Conservation (phyloP, 2,329 filamentous ascomycete genomes). For the Stenocarpella maydis region DNA sequence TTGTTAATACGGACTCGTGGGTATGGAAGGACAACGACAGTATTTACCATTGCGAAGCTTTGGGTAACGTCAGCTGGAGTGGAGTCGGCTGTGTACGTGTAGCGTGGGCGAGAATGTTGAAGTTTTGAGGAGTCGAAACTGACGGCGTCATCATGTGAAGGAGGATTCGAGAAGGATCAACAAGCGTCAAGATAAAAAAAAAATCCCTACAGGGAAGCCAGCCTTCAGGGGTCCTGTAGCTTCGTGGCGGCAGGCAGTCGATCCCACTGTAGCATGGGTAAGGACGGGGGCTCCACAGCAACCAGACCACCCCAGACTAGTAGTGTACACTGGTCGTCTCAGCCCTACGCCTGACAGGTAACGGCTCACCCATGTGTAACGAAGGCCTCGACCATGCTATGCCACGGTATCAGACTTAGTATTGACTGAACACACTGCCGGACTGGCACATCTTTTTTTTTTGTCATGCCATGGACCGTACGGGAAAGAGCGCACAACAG, state of each 20-base stretch:
- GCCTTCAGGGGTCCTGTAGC: neutral
- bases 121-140: neutral
- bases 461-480: slow-evolving; percentile 45
- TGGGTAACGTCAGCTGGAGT: neutral
- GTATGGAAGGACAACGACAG: too few relatives aligned
- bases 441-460: neutral
- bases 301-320: slow-evolving; percentile 14
- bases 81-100: neutral
- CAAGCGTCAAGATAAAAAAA: neutral
- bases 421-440: too few relatives aligned
- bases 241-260: slow-evolving; percentile 23
- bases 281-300: slow-evolving; percentile 26
- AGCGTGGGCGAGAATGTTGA: neutral
- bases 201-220: neutral
- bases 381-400: neutral
- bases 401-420: slow-evolving; percentile 3
- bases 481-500: slow-evolving; percentile 43
- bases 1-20: neutral
- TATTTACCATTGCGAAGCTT: slow-evolving; percentile 26
- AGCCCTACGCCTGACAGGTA: slow-evolving; percentile 8
- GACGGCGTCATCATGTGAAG: slow-evolving; percentile 9
- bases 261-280: neutral
- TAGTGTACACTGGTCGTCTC: slow-evolving; percentile 31
- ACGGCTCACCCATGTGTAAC: neutral
- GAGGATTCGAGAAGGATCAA: slow-evolving; percentile 2